Base-by-base conservation (phyloP, 2,329 filamentous ascomycete species). In the Colletotrichum tanaceti region DNA sequence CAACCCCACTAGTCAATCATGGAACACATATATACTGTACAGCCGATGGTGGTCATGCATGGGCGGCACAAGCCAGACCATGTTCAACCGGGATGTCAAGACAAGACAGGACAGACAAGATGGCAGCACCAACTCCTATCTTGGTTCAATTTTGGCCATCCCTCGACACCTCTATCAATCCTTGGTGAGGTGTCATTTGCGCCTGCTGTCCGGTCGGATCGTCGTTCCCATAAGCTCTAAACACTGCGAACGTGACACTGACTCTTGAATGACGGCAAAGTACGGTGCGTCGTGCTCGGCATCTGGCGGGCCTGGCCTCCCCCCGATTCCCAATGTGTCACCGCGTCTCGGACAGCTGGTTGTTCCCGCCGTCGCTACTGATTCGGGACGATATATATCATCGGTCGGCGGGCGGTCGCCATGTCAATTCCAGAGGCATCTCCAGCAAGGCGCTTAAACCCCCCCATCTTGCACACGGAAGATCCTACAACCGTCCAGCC, bases 221-320 rank as follows among this genome's bases (percentile, higher is more conserved):
- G 55, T 32, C 43, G 62, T 62, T 65, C 65, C 55, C 54, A 32
- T 68, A 35, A 59, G 65, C 65, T 58, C 22, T 22, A 46, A 46
- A 58, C 32, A n/a, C n/a, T 43, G 24, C 38, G 20, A 44, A 44
- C 24, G 41, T 38, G 28, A 20, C 59, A 57, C 28, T 20, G 38
- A 63, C 35, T 39, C 20, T 9, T 39, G n/a, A 46, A 28, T n/a
- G 41, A 32, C 10, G 28, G 41, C 55, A 47, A 47, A 32, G 35
- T 62, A 3, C 13, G 9, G 22, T 66, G 50, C 35, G 13, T 39
- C 14, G 18, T 44, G 47, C 39, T n/a, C n/a, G 32, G 11, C 43
- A 47, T n/a, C 35, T 46, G 13, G 32, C 5, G 32, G 32, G 7
- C 32, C 41, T 18, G 20, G 16, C 47, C 11, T 39, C 49, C 6